Evolutionary conservation across 805 yeast species (phyloP).

Genomic region (Diddensiella santjacobensis): DNA sequence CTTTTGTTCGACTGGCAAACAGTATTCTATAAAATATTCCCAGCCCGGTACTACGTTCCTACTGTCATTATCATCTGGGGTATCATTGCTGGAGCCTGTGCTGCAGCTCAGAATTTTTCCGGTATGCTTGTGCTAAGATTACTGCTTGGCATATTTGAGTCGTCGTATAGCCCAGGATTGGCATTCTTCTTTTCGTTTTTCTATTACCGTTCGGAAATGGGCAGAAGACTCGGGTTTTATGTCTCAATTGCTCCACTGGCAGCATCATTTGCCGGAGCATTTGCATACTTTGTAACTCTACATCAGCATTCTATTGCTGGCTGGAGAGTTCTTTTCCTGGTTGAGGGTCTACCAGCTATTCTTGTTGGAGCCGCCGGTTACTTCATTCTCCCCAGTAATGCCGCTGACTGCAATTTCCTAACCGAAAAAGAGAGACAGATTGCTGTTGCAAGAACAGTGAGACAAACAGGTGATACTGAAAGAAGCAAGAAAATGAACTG

Average conservation of each 20-base stretch:
- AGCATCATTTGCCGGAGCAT: conserved; percentile 54
- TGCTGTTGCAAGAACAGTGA: conserved; percentile 14
- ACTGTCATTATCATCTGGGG: conserved; percentile 49
- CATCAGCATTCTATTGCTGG: conserved; percentile 29
- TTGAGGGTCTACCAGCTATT: conserved; percentile 44
- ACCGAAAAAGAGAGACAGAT: conserved; percentile 35
- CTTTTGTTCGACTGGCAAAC: conserved; percentile 41
- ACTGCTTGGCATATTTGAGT: conserved; percentile 37
- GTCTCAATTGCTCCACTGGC: conserved; percentile 39
- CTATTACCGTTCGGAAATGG: conserved; percentile 29
- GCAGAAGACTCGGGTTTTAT: conserved; percentile 26
- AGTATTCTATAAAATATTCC: conserved; percentile 42
- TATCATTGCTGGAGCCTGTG: conserved; percentile 44
- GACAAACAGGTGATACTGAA: conserved; percentile 14
- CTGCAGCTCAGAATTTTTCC: conserved; percentile 41
- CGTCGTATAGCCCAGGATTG: conserved; percentile 31
- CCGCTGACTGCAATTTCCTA: conserved; percentile 48
- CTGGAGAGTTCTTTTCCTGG: conserved; percentile 45
- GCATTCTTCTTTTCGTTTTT: conserved; percentile 29
- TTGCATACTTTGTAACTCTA: conserved; percentile 38
- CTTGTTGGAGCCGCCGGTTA: conserved; percentile 37
- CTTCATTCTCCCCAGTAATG: conserved; percentile 31
- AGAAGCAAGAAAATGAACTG: conserved; percentile 10
- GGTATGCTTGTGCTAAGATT: conserved; percentile 42
- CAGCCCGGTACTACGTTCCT: conserved; percentile 43